Conservation (phyloP, 2,329 filamentous ascomycete genomes). For the Colletotrichum falcatum region DNA sequence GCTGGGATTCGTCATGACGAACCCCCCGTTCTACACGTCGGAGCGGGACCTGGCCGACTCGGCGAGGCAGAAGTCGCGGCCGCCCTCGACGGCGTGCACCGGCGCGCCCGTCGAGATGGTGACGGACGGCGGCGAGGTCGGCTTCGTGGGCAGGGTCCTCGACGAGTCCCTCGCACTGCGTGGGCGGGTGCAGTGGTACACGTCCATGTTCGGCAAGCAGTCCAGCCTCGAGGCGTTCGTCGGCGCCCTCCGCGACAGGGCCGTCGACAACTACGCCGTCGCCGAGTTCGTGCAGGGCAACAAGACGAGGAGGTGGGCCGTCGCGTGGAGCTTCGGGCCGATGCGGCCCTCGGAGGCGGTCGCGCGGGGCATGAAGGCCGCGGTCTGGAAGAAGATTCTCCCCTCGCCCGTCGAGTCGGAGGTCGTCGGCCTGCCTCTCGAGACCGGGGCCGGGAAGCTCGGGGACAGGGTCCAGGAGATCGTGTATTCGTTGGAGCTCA, state of each 20-base stretch:
- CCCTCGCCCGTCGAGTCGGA: constrained; percentile 57
- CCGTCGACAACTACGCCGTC: constrained; percentile 83
- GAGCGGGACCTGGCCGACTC: constrained; percentile 74
- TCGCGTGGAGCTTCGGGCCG: constrained; percentile 86
- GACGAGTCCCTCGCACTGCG: constrained; percentile 73
- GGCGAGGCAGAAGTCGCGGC: constrained; percentile 73
- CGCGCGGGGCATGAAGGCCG: constrained; percentile 58
- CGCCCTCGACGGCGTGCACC: constrained; percentile 79
- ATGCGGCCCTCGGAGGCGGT: constrained; percentile 69
- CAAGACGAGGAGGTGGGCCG: constrained; percentile 85
- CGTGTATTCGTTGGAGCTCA: constrained; percentile 68
- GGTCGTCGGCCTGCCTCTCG: constrained; percentile 59
- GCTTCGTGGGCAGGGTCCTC: constrained; percentile 79
- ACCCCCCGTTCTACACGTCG: constrained; percentile 93
- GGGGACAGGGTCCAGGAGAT: constrained; percentile 55
- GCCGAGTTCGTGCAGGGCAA: constrained; percentile 82
- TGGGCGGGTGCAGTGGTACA: constrained; percentile 84
- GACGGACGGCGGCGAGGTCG: constrained; percentile 79
- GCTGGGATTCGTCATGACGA: constrained; percentile 90
- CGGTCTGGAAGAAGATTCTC: constrained; percentile 56
- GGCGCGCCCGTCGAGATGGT: constrained; percentile 90
- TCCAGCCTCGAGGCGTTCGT: constrained; percentile 74
- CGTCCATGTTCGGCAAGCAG: constrained; percentile 88
- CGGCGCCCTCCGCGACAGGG: constrained; percentile 65
- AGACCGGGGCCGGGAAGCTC: constrained; percentile 55